Percentiles rank a stretch among this genome's conserved stretches.
Conservation (phyloP, 2,329 filamentous ascomycete species). For the Penicillium sp. region DNA sequence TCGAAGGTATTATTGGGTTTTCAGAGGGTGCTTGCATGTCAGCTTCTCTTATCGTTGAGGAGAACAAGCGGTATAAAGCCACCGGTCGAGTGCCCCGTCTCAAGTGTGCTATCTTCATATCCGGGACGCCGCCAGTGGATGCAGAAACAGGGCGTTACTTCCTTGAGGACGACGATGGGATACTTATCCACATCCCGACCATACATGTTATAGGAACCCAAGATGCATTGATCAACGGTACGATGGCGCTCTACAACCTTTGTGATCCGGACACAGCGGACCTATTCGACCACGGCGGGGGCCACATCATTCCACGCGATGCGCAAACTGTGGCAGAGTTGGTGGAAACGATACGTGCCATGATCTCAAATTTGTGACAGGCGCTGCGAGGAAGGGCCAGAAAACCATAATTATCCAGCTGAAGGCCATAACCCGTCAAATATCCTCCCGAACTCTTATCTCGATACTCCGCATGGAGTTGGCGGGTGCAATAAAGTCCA, state of each 20-base stretch:
- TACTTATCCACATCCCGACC: constrained; percentile 20
- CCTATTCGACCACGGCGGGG: constrained; percentile 42
- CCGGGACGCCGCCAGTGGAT: constrained; percentile 19
- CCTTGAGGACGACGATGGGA: constrained; percentile 13
- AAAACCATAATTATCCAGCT: too few species aligned
- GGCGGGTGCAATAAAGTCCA: too few species aligned
- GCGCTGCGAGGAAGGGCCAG: too few species aligned
- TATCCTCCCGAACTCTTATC: too few species aligned
- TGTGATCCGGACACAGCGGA: constrained; percentile 39
- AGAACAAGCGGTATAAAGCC: constrained; percentile 10
- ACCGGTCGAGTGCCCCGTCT: constrained; percentile 13
- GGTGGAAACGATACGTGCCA: not conserved
- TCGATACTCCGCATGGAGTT: too few species aligned
- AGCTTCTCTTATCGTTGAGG: constrained; percentile 20
- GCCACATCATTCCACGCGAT: constrained; percentile 37
- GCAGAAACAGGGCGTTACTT: constrained; percentile 12
- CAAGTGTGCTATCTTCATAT: constrained; percentile 21
- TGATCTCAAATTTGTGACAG: not conserved
- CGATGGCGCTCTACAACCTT: constrained; percentile 40
- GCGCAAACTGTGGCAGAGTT: constrained; percentile 1
- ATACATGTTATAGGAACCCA: constrained; percentile 30
- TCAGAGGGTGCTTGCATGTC: constrained; percentile 22
- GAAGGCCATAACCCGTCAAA: too few species aligned
- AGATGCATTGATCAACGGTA: constrained; percentile 38
- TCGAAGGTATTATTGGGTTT: constrained; percentile 24